phyloP scores from a whole-genome alignment of 2,329 filamentous ascomycete genomes.

The Trichophyton benhamiae region DNA sequence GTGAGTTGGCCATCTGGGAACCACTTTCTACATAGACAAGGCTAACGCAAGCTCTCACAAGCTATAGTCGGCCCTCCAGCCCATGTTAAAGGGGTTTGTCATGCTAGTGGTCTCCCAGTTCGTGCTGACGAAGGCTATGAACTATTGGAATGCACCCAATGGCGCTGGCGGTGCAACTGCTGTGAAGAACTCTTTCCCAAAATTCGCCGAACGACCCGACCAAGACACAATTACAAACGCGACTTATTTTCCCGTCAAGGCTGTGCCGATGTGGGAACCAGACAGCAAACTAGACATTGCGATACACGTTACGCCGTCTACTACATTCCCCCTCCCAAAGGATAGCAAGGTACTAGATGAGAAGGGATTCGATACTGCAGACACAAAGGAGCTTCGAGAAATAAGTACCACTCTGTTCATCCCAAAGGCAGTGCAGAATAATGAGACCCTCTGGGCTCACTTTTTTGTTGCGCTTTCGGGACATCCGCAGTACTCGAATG shows the following conservation, averaged over 20 bases:
- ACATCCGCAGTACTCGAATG: conserved; percentile 60
- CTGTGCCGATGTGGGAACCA: conserved; percentile 79
- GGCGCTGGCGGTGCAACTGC: conserved; percentile 12
- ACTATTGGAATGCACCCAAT: conserved; percentile 20
- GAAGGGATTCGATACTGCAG: conserved; percentile 64
- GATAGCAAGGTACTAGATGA: conserved; percentile 62
- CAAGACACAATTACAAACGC: conserved; percentile 44
- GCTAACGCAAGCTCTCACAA: not conserved
- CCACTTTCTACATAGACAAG: not conserved
- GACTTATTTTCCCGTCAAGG: conserved; percentile 52
- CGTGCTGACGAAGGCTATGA: conserved; percentile 43
- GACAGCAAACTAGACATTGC: conserved; percentile 69
- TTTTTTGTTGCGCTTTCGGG: conserved; percentile 77
- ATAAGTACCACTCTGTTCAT: conserved; percentile 67
- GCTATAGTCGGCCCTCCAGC: conserved; percentile 18
- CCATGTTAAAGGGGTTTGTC: conserved; percentile 43
- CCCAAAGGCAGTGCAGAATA: conserved; percentile 70
- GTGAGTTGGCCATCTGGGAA: not conserved
- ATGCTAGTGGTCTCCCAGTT: conserved; percentile 50
- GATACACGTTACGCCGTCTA: conserved; percentile 69
- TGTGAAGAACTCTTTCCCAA: conserved; percentile 38
- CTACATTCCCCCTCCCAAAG: conserved; percentile 51
- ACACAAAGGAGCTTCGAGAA: conserved; percentile 65
- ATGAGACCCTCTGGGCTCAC: conserved; percentile 88
- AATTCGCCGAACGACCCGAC: conserved; percentile 53